Percentiles rank a stretch among this genome's conserved stretches.
Conservation (phyloP, 2,329 filamentous ascomycete genomes). For the Aspergillus carbonarius region DNA sequence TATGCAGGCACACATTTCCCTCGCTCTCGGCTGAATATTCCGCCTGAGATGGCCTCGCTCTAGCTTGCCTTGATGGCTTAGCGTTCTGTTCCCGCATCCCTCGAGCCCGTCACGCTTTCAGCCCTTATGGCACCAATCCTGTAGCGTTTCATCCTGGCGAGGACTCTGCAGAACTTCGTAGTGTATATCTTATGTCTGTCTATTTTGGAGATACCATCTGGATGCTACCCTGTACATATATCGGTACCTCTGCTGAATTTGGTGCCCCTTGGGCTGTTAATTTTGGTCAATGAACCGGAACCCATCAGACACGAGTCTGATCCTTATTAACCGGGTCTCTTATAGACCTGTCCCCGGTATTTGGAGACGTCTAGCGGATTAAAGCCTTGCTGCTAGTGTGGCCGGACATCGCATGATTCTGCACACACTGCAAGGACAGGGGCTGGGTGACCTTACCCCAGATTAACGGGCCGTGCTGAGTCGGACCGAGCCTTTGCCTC, state of each 20-base stretch:
- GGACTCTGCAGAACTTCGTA: background rate
- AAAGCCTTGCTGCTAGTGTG: background rate
- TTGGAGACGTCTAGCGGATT: background rate
- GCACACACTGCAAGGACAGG: background rate
- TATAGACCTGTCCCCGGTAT: background rate
- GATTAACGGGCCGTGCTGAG: background rate
- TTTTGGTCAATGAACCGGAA: background rate
- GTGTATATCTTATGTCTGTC: background rate
- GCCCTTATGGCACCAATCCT: background rate
- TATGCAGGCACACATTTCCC: slow-evolving; percentile 3
- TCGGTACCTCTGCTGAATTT: background rate
- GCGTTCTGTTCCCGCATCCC: background rate
- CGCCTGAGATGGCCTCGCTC: background rate
- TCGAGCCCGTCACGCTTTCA: background rate
- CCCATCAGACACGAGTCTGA: background rate
- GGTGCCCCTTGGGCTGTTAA: background rate
- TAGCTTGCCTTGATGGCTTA: background rate
- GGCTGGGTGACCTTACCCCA: background rate
- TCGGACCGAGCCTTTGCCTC: background rate
- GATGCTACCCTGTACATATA: background rate
- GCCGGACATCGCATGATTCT: background rate
- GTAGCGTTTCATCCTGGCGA: background rate
- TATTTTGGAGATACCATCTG: background rate
- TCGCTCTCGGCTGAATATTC: background rate
- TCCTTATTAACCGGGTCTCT: background rate